Evolutionary conservation across 2,329 filamentous ascomycete species (phyloP), one percentile per base, ranked within the genome.

Genomic region (Talaromyces sp.): DNA sequence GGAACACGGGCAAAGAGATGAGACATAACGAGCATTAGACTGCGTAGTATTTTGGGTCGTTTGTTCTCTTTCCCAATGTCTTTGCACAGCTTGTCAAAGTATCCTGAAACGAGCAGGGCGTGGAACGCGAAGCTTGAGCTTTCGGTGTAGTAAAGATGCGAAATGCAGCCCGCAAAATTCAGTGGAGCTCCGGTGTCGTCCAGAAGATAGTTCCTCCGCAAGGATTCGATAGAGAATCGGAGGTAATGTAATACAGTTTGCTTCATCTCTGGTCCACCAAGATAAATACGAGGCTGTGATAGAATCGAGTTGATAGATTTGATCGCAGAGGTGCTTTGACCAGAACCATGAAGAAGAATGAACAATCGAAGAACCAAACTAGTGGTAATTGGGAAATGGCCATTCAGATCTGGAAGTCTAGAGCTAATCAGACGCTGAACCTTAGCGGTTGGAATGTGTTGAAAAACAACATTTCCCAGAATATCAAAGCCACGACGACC

Each of bases 401-500:
- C 91, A 60, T 86, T 88, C 0, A 94, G 82, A 67, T 91, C 89
- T 0, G 91, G 91, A 1, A 94, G 80, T 15, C 87, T 82, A 0
- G 90, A 91, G 65, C 89, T 91, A 72, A 93, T 85, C 61, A 94
- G 83, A 61, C 90, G 86, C 67, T 85, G 84, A 1, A 88, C 85
- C 69, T 91, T 89, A 51, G 84, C 80, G 7, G 79, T 74, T 0
- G 84, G 78, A 17, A 94, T 19, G 83, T 1, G 85, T 68, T 90
- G 88, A 75, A 94, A 94, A 1, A 94, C 89, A 1, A 94, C 89
- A 71, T 94, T 94, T 65, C 91, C 91, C 1, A 94, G 84, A 25
- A 92, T 79, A 73, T 94, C 91, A 68, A 94, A 94, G 1, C 91
- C 91, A 79, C 91, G 86, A 76, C 91, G 88, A 69, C 91, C 91